A percentile compares a stretch with the other conserved stretches of the same genome.
These are phyloP conservation scores for Oryza nivara DNA, from an alignment of 176 grass and related monocot species.

Conservation along the genomic window DNA sequence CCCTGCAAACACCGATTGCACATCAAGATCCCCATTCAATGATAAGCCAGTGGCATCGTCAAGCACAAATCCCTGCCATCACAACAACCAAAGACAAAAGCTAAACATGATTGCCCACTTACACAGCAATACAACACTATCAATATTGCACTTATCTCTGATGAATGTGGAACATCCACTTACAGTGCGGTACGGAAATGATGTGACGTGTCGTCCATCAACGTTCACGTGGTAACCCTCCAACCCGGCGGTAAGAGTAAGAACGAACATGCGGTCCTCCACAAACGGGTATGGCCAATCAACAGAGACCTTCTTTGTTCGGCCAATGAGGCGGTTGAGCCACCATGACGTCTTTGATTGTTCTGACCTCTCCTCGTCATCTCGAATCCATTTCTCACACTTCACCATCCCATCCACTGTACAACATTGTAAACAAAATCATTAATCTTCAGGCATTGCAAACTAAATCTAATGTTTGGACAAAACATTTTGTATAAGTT, in stretches of 20 bases:
- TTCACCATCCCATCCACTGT: conserved; percentile 87
- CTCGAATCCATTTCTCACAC: conserved; percentile 92
- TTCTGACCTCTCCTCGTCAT: conserved; percentile 55
- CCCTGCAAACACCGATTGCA: conserved; percentile 84
- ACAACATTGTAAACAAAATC: conserved; percentile 37
- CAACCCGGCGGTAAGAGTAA: conserved; percentile 86
- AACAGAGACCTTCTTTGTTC: conserved; percentile 65
- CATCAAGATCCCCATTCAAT: conserved; percentile 83
- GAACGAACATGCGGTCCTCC: conserved; percentile 85
- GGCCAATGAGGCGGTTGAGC: conserved; percentile 85
- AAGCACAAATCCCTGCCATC: conserved; percentile 80
- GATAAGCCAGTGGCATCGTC: conserved; percentile 98
- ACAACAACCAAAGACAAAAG: conserved; percentile 43
- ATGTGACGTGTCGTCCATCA: conserved; percentile 81
- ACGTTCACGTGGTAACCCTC: conserved; percentile 97
- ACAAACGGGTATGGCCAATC: conserved; percentile 95
- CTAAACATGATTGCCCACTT: neutral
- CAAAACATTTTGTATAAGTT: conserved; percentile 5
- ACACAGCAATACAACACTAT: neutral
- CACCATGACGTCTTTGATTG: conserved; percentile 82
- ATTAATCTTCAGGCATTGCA: neutral
- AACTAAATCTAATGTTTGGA: neutral
- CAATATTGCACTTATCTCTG: conserved; percentile 10
- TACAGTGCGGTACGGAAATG: conserved; percentile 92
- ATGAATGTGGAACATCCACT: conserved; percentile 25